Conservation (phyloP, 202 grass and related monocot species). For the Miscanthus sacchariflorus region DNA sequence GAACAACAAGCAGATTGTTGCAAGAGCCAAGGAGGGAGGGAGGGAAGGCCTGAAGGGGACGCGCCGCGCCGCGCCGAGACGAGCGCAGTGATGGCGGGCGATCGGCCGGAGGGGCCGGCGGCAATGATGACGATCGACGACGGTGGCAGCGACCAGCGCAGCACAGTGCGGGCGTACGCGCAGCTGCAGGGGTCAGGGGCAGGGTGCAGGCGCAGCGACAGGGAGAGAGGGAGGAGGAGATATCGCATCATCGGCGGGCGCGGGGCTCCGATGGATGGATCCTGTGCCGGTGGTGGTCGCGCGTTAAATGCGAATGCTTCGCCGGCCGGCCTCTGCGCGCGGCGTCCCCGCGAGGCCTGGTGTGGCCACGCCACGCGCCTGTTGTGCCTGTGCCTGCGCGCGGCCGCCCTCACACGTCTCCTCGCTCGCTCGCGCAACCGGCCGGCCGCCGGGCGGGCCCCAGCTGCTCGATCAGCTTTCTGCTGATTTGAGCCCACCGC, state of each 20-base stretch:
- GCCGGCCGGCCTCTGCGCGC: slow-evolving; percentile 24
- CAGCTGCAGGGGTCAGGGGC: not conserved
- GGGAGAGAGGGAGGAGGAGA: not conserved
- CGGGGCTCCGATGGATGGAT: no score
- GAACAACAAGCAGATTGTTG: not conserved
- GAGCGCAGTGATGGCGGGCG: slow-evolving; percentile 44
- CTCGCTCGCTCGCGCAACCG: not conserved
- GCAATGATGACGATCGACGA: slow-evolving; percentile 46
- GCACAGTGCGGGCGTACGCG: slow-evolving; percentile 11
- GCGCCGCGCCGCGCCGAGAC: no score
- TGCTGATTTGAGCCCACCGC: no score
- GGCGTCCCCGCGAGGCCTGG: slow-evolving; percentile 48
- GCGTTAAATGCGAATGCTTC: slow-evolving; percentile 58
- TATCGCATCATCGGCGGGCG: no score
- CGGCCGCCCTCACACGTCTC: slow-evolving; percentile 13
- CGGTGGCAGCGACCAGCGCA: not conserved
- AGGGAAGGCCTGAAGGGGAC: not conserved
- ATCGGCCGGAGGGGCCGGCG: slow-evolving; percentile 13
- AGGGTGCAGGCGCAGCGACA: not conserved
- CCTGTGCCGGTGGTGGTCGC: not conserved
- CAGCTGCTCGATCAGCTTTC: no score
- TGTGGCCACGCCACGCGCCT: not conserved
- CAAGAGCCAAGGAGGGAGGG: no score
- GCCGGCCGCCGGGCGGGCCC: no score
- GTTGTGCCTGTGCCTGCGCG: not conserved